A percentile compares a stretch with the other conserved stretches of the same genome.
Evolutionary conservation across 2,329 filamentous ascomycete genomes (phyloP).

Genomic region (Botrytis deweyae): DNA sequence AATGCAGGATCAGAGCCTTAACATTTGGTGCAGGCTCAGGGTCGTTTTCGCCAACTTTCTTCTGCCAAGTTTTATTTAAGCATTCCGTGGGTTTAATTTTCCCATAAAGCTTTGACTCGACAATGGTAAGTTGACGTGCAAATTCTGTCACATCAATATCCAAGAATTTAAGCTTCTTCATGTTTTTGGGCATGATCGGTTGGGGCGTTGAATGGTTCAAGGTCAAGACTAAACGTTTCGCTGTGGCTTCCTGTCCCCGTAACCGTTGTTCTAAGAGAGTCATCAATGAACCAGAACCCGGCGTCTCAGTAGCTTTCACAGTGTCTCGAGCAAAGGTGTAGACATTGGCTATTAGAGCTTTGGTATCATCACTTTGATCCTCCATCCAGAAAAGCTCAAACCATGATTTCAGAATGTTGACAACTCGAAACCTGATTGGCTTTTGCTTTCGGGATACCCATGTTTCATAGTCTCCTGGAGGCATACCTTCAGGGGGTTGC

Average conservation of each 20-base stretch:
- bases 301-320: slow-evolving; percentile 89
- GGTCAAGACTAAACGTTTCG: slow-evolving; percentile 83
- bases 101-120: slow-evolving; percentile 89
- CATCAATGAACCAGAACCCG: slow-evolving; percentile 81
- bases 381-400: slow-evolving; percentile 99
- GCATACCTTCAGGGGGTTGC: slow-evolving; percentile 82
- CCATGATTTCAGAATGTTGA: slow-evolving; percentile 98
- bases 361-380: slow-evolving; percentile 78
- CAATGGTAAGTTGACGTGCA: slow-evolving; percentile 94
- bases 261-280: slow-evolving; percentile 85
- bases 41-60: slow-evolving; percentile 80
- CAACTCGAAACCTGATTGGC: slow-evolving; percentile 89
- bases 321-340: slow-evolving; percentile 89
- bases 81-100: slow-evolving; percentile 97
- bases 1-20: slow-evolving; percentile 94
- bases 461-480: slow-evolving; percentile 70
- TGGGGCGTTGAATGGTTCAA: slow-evolving; percentile 77
- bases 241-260: slow-evolving; percentile 81
- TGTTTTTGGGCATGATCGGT: slow-evolving; percentile 95
- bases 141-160: slow-evolving; percentile 97
- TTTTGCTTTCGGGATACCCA: slow-evolving; percentile 97
- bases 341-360: slow-evolving; percentile 81
- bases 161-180: slow-evolving; percentile 98
- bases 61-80: slow-evolving; percentile 98
- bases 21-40: slow-evolving; percentile 89